Conservation (phyloP, 2,329 filamentous ascomycete species). For the Seiridium cupressi region DNA sequence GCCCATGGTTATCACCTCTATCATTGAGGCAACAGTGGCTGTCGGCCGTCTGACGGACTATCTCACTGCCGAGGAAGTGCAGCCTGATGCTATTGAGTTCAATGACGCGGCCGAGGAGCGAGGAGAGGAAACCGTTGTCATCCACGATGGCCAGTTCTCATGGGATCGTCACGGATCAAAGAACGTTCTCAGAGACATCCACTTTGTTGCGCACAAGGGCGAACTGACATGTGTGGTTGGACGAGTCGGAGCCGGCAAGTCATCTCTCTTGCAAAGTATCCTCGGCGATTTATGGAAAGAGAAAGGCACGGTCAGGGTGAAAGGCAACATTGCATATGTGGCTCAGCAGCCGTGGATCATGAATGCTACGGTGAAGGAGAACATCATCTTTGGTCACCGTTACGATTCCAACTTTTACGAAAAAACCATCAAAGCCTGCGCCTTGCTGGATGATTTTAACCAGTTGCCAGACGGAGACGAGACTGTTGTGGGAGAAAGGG, state of each 20-base stretch:
- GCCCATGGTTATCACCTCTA: conserved; percentile 96
- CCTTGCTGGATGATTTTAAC: conserved; percentile 84
- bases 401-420: conserved; percentile 96
- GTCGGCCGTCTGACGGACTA: conserved; percentile 82
- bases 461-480: conserved; percentile 94
- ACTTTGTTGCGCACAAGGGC: conserved; percentile 86
- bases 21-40: conserved; percentile 94
- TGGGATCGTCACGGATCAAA: conserved; percentile 84
- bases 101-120: conserved; percentile 69
- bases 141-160: conserved; percentile 85
- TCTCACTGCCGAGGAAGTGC: conserved; percentile 84
- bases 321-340: conserved; percentile 85
- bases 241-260: conserved; percentile 92
- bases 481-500: conserved; percentile 93
- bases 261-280: conserved; percentile 83
- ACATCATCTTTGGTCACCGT: conserved; percentile 93
- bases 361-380: conserved; percentile 96
- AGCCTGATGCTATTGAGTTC: conserved; percentile 73
- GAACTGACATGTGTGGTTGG: conserved; percentile 92
- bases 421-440: conserved; percentile 86
- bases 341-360: conserved; percentile 94
- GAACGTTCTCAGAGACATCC: conserved; percentile 75
- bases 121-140: conserved; percentile 82
- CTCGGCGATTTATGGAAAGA: conserved; percentile 91
- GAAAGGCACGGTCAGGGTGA: conserved; percentile 77